Evolutionary conservation across 2,329 filamentous ascomycete species (phyloP), one percentile per base, ranked within the genome.

Genomic region (Aspergillus felis): DNA sequence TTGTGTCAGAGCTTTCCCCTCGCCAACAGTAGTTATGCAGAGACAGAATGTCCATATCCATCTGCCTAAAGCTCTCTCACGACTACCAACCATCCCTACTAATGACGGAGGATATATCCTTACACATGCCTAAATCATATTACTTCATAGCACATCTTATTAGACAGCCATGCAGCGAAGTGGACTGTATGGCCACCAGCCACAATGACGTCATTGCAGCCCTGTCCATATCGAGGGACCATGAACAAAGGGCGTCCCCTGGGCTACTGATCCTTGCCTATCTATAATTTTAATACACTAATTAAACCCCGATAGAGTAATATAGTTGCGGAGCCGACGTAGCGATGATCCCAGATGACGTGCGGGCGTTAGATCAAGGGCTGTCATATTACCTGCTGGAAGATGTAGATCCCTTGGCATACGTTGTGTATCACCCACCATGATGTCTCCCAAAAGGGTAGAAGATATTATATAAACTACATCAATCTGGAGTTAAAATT

Each of bases 331-430:
- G 14, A 4, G 6, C 6, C 32, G 14, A 38, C 32, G 32, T 38
- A 38, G 32, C 5, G 32, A 38, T 38, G 14, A 7, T 38, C 32
- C 32, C 14, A 7, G 3, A 38, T 38, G 32, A 38, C 32, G 32
- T 38, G 32, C 14, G 32, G 32, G 32, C 32, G 32, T 35, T 35
- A 17, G 4, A 3, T 1, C 32, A 14, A 35, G 14, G 4, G 32
- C 32, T 38, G 32, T 38, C 32, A 38, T 17, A 17, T n/a, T 38
- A 35, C 32, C 32, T 38, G 32, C 32, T 38, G 4, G 14, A 17
- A 38, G 32, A 7, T 38, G 32, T 38, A 38, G 32, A 53, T 62
- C 55, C 22, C 42, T 46, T 46, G 42, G 42, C 42, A 46, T 46
- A 24, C 42, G 42, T 46, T 46, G 20, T 46, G 42, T 46, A 8